Conservation (phyloP, 192 early-diverging fungal species). For the Entomortierella beljakovae region DNA sequence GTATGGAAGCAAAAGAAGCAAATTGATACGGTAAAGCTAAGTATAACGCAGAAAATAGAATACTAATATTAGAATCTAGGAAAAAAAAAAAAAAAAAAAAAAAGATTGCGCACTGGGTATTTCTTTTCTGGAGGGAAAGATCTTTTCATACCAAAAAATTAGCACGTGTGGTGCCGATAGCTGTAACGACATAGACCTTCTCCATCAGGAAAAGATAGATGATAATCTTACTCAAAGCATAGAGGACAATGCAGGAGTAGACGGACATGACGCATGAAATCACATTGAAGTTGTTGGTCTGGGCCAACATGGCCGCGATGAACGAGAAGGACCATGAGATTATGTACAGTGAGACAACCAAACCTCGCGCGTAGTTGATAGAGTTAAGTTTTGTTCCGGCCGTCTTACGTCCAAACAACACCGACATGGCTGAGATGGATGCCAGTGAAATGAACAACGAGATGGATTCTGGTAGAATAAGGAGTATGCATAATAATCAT, state of each 20-base stretch:
- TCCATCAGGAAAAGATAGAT: conserved; percentile 65
- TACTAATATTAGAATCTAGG: not conserved
- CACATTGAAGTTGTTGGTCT: conserved; percentile 45
- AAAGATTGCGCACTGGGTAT: not conserved
- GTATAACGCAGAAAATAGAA: not conserved
- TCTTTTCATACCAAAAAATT: conserved; percentile 50
- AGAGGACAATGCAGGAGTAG: conserved; percentile 55
- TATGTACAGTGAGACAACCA: conserved; percentile 56
- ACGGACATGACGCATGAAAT: conserved; percentile 54
- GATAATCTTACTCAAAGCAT: conserved; percentile 56
- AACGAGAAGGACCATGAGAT: conserved; percentile 60
- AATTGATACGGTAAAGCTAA: conserved; percentile 45
- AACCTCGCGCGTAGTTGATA: conserved; percentile 58
- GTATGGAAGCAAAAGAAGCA: conserved; percentile 27
- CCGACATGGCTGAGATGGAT: conserved; percentile 36
- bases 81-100: not conserved
- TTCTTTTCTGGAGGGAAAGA: no score
- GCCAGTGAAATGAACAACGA: conserved; percentile 44
- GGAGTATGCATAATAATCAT: no score
- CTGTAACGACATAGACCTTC: conserved; percentile 53
- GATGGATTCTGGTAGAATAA: conserved; percentile 21
- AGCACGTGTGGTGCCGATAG: conserved; percentile 33
- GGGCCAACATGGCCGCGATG: conserved; percentile 45
- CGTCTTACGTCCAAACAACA: conserved; percentile 52
- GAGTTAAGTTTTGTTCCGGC: conserved; percentile 34